Evolutionary conservation across 352 stramenopile genomes (phyloP).

Genomic region (Globisporangium abappressorium): DNA sequence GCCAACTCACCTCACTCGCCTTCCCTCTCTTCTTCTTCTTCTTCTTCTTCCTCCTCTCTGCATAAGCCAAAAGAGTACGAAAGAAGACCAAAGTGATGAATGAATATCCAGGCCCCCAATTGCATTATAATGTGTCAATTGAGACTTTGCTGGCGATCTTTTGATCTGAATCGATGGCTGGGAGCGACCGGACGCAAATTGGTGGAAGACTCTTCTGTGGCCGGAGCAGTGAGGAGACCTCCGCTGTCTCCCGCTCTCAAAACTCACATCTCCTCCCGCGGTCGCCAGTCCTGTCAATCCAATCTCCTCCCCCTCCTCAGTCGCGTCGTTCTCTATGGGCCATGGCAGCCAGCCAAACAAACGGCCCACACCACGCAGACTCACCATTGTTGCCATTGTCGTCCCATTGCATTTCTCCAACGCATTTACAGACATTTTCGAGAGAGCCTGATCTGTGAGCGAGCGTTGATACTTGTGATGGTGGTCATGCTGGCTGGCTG

Average conservation of each 20-base stretch:
- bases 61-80: not conserved
- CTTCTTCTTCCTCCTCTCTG: not conserved
- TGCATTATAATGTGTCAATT: not conserved
- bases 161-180: not conserved
- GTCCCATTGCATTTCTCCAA: not conserved
- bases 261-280: not conserved
- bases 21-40: not conserved
- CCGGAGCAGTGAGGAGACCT: not conserved
- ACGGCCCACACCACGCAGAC: not conserved
- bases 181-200: not conserved
- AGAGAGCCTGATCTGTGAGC: not conserved
- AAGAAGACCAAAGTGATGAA: not conserved
- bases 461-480: not conserved
- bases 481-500: not conserved
- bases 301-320: not conserved
- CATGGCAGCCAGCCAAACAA: not conserved
- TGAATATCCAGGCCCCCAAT: not conserved
- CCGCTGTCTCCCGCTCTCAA: not conserved
- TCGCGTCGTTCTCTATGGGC: not conserved
- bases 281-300: constrained; percentile 2
- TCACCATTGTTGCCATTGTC: not conserved
- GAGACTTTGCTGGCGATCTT: not conserved
- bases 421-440: not conserved
- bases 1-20: too few species aligned
- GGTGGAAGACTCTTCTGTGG: not conserved